Conservation (phyloP, 2,329 filamentous ascomycete genomes). For the Ciborinia camelliae region DNA sequence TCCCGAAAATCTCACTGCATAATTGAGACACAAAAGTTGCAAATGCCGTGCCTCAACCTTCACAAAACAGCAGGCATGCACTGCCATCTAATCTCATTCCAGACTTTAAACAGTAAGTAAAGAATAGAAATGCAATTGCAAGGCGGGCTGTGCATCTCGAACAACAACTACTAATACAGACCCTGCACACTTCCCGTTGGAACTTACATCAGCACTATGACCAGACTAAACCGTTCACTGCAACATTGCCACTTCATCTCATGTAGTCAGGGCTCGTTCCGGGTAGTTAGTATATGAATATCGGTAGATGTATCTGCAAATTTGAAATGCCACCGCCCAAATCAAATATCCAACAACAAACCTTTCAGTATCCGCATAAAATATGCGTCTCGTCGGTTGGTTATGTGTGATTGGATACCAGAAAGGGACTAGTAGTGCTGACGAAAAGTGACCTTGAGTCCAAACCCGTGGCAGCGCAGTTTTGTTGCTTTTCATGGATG, state of each 20-base stretch:
- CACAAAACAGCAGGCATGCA: neutral
- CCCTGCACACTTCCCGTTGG: neutral
- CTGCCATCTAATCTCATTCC: neutral
- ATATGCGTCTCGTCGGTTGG: neutral
- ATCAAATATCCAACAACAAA: neutral
- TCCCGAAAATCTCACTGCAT: constrained; percentile 9
- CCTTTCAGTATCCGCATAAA: neutral
- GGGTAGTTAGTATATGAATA: neutral
- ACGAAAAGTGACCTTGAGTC: neutral
- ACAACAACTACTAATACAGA: constrained; percentile 5
- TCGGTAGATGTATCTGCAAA: constrained; percentile 2
- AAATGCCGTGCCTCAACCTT: constrained; percentile 2
- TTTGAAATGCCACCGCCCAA: neutral
- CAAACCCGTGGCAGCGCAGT: neutral
- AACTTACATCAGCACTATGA: constrained; percentile 7
- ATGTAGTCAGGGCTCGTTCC: neutral
- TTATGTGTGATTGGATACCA: neutral
- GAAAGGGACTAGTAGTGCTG: neutral
- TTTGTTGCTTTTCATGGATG: constrained; percentile 5
- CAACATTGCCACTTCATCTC: neutral
- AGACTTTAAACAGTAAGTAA: constrained; percentile 1
- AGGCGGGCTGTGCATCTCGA: constrained; percentile 1
- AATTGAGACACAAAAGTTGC: neutral
- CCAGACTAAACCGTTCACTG: neutral
- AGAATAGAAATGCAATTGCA: neutral